Evolutionary conservation across 768 basidiomycete genomes (phyloP).

Genomic region (Tulasnella sp.): DNA sequence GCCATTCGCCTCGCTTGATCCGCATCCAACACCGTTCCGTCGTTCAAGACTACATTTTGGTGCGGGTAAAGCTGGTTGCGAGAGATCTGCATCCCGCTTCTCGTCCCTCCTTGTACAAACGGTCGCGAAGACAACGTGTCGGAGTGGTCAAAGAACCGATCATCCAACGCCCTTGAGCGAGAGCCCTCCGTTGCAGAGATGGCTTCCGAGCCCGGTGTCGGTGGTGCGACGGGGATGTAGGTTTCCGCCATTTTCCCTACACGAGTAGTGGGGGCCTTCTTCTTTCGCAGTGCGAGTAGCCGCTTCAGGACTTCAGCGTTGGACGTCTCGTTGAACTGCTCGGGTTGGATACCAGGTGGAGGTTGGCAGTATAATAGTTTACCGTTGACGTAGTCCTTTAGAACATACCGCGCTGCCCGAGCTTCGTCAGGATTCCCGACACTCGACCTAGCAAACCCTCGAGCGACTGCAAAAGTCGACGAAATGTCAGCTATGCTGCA

Average conservation of each 20-base stretch:
- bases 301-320: conserved; percentile 58
- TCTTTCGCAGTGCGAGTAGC: conserved; percentile 61
- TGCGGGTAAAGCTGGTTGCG: conserved; percentile 73
- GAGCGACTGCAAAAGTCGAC: conserved; percentile 61
- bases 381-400: conserved; percentile 97
- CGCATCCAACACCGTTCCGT: conserved; percentile 60
- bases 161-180: conserved; percentile 70
- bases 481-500: conserved; percentile 16
- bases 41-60: conserved; percentile 72
- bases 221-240: conserved; percentile 46
- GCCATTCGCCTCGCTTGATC: background rate
- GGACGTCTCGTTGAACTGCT: conserved; percentile 70
- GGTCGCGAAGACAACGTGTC: conserved; percentile 54
- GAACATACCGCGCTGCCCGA: conserved; percentile 81
- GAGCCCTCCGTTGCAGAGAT: conserved; percentile 37
- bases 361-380: conserved; percentile 88
- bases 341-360: conserved; percentile 58
- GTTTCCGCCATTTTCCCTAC: conserved; percentile 84
- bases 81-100: conserved; percentile 57
- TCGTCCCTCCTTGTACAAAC: conserved; percentile 58
- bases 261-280: conserved; percentile 81
- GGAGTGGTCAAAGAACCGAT: conserved; percentile 68
- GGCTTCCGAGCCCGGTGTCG: conserved; percentile 28
- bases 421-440: conserved; percentile 98
- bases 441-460: conserved; percentile 88